Percentiles rank a stretch among this genome's conserved stretches.
These are phyloP conservation scores for Nicotiana paniculata DNA, from an alignment of 257 asterid genomes.

Conservation along the genomic window DNA sequence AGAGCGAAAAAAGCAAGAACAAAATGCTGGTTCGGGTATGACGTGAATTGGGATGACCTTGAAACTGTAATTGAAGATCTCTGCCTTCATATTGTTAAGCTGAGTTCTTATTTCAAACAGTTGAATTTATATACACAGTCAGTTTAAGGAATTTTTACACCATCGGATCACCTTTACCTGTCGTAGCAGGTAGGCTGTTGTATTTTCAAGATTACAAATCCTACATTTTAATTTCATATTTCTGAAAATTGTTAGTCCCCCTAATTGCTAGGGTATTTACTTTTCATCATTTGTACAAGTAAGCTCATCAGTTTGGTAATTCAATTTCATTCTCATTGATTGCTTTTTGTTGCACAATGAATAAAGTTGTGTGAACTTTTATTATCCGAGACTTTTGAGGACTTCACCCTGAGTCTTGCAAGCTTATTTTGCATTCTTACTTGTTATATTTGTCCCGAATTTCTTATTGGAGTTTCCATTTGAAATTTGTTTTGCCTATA, in stretches of 20 bases:
- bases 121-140: no score
- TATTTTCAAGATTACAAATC: no score
- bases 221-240: background rate
- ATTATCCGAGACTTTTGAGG: background rate
- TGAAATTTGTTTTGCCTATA: background rate
- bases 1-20: background rate
- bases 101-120: slow-evolving; percentile 21
- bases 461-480: background rate
- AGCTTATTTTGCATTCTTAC: background rate
- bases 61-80: slow-evolving; percentile 37
- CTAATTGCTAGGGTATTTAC: background rate
- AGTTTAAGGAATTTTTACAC: no score
- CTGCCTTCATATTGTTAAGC: slow-evolving; percentile 29
- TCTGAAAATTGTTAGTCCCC: background rate
- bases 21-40: slow-evolving; percentile 18
- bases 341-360: background rate
- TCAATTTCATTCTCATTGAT: background rate
- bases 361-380: background rate
- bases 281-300: background rate
- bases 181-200: no score
- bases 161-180: no score
- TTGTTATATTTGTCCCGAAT: background rate
- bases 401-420: background rate
- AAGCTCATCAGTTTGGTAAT: background rate
- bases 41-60: slow-evolving; percentile 35